A percentile compares a stretch with the other conserved stretches of the same genome.
Conservation (phyloP, 1,284 basidiomycete species). For the Rhodotorula glutinis region DNA sequence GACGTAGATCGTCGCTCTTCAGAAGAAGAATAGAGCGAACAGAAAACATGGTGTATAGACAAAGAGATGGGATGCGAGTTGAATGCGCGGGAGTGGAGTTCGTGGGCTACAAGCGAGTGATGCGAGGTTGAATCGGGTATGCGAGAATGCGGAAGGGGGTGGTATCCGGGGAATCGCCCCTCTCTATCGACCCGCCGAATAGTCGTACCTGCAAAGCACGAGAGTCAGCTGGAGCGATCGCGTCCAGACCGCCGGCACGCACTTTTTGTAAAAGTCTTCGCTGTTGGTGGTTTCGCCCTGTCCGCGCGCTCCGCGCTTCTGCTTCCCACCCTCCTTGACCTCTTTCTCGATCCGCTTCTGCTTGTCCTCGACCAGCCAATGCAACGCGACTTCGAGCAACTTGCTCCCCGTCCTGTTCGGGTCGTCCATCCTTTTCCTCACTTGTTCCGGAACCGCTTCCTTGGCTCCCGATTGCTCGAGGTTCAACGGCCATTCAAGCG, state of each 20-base stretch:
- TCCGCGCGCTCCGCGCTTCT: conserved; percentile 65
- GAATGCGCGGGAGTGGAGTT: too few species aligned
- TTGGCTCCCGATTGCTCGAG: conserved; percentile 16
- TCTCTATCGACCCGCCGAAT: neutral
- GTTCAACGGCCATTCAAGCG: conserved; percentile 64
- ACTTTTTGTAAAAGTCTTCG: conserved; percentile 87
- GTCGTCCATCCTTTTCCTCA: conserved; percentile 39
- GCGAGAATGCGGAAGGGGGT: too few species aligned
- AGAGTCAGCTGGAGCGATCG: neutral
- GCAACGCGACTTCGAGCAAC: conserved; percentile 59
- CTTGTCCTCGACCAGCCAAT: conserved; percentile 81
- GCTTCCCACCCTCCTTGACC: conserved; percentile 49
- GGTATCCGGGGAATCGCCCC: too few species aligned
- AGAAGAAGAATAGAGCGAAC: too few species aligned
- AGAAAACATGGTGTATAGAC: too few species aligned
- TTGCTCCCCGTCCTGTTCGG: conserved; percentile 16
- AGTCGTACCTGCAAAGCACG: neutral
- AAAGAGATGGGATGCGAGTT: too few species aligned
- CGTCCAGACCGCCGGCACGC: conserved; percentile 31
- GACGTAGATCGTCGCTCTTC: neutral
- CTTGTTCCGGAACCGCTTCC: conserved; percentile 32
- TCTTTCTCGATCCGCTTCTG: conserved; percentile 57
- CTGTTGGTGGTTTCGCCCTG: conserved; percentile 65
- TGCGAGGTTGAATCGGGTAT: too few species aligned
- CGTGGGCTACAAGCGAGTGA: too few species aligned